Evolutionary conservation across 2,329 filamentous ascomycete genomes (phyloP), one percentile per base, ranked within the genome.

Genomic region (Mariannaea elegans): DNA sequence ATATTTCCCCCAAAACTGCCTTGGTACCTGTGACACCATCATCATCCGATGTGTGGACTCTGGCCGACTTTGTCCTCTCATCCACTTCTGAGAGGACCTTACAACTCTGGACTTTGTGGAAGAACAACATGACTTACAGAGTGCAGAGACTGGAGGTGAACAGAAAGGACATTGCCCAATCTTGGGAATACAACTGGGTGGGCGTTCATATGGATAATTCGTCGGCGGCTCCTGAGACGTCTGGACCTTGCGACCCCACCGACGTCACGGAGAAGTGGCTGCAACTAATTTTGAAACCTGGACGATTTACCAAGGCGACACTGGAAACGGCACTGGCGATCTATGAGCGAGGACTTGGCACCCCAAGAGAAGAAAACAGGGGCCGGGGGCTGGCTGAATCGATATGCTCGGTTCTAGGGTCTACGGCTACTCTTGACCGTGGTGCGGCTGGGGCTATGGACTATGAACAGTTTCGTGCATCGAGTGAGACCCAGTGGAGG

Each of bases 251-350:
- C 61, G 89, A 92, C 70, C 78, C 89, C 31, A 84, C 87, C 27
- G 90, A 94, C 75, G 81, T 88, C 7, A 90, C 89, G 0, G 92
- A 97, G 69, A 91, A 91, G 73, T 99, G 95, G 95, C 80, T 97
- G 8, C 83, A 90, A 24, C 90, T 91, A 65, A 87, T 99, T 58
- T 85, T 98, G 68, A 88, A 87, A 59, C 94, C 95, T 2, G 93
- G 92, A 14, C 87, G 90, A 53, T 98, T 96, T 72, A 90, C 91
- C 0, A 84, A 83, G 31, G 83, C 91, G 7, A 94, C 92, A 0
- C 81, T 99, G 13, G 92, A 97, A 73, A 92, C 93, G 14, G 92
- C 94, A 1, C 80, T 98, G 31, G 82, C 86, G 23, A 91, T 97
- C 57, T 97, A 96, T 70, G 89, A 92, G 73, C 87, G 89, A 65